Percentiles rank a stretch among this genome's conserved stretches.
Conservation (phyloP, 2,329 filamentous ascomycete species). For the Sporothrix pallida region DNA sequence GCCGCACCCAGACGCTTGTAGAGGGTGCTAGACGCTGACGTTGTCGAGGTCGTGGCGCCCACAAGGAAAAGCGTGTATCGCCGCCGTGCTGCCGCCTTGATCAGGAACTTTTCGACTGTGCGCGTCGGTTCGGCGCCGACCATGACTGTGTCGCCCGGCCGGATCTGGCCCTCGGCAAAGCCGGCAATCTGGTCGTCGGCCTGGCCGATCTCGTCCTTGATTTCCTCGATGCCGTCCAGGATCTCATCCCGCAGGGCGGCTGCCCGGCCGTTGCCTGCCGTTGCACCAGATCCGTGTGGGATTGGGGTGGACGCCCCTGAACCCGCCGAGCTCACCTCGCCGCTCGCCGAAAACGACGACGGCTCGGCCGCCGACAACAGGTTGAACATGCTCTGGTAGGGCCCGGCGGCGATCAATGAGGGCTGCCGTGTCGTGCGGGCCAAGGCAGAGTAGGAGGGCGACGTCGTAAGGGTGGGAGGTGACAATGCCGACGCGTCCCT, state of each 20-base stretch:
- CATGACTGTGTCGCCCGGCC: constrained; percentile 89
- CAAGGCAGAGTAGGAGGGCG: constrained; percentile 3
- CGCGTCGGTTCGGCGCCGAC: constrained; percentile 79
- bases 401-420: constrained; percentile 59
- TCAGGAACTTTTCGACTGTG: constrained; percentile 87
- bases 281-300: constrained; percentile 18
- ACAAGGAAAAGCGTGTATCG: constrained; percentile 91
- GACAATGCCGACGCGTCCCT: constrained; percentile 35
- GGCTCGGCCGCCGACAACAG: constrained; percentile 72
- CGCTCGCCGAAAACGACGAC: constrained; percentile 43
- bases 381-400: constrained; percentile 84
- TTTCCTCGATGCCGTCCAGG: constrained; percentile 91
- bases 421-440: constrained; percentile 32
- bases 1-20: constrained; percentile 77
- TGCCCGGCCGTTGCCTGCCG: constrained; percentile 48
- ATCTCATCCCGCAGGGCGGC: constrained; percentile 87
- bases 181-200: constrained; percentile 92
- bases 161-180: constrained; percentile 88
- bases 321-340: constrained; percentile 30
- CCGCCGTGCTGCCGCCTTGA: constrained; percentile 84
- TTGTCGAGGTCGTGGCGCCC: constrained; percentile 31
- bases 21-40: constrained; percentile 58
- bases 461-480: constrained; percentile 38
- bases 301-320: constrained; percentile 59
- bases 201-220: constrained; percentile 91